Evolutionary conservation across 2,329 filamentous ascomycete genomes (phyloP).

Genomic region (Aspergillus ochraceus): DNA sequence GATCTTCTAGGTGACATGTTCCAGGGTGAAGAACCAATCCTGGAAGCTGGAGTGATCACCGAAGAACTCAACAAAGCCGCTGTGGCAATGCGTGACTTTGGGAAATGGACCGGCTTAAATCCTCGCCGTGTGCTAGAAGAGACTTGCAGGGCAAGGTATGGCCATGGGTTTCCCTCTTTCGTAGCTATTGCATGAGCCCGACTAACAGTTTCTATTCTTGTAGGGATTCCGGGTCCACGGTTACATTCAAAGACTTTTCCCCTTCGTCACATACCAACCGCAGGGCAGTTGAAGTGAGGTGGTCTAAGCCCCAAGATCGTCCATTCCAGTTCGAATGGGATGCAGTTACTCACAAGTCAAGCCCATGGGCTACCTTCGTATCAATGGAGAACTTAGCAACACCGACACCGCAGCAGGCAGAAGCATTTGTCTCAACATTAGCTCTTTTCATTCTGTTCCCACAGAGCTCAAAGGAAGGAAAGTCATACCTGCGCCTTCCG

Average conservation of each 20-base stretch:
- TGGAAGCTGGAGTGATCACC: constrained; percentile 44
- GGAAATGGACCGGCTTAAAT: constrained; percentile 73
- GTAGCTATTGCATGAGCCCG: background rate
- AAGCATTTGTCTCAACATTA: constrained; percentile 78
- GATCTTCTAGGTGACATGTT: constrained; percentile 61
- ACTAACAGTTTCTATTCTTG: constrained; percentile 12
- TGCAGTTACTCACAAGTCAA: constrained; percentile 46
- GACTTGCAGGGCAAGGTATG: constrained; percentile 74
- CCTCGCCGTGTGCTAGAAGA: constrained; percentile 80
- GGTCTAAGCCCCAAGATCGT: constrained; percentile 71
- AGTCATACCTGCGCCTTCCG: constrained; percentile 75
- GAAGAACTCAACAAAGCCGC: constrained; percentile 23
- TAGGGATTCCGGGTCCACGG: constrained; percentile 68
- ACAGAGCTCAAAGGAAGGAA: constrained; percentile 79
- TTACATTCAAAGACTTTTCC: constrained; percentile 70
- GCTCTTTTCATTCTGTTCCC: constrained; percentile 81
- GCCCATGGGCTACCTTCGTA: constrained; percentile 55
- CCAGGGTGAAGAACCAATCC: constrained; percentile 42
- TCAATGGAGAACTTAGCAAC: constrained; percentile 75
- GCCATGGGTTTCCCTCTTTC: background rate
- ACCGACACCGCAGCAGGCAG: constrained; percentile 75
- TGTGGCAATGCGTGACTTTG: constrained; percentile 76
- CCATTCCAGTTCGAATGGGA: constrained; percentile 45
- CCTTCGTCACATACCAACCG: constrained; percentile 73
- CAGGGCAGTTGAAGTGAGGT: constrained; percentile 71